Conservation (phyloP, 345 rosid species). For the Eucalyptus pauciflora region DNA sequence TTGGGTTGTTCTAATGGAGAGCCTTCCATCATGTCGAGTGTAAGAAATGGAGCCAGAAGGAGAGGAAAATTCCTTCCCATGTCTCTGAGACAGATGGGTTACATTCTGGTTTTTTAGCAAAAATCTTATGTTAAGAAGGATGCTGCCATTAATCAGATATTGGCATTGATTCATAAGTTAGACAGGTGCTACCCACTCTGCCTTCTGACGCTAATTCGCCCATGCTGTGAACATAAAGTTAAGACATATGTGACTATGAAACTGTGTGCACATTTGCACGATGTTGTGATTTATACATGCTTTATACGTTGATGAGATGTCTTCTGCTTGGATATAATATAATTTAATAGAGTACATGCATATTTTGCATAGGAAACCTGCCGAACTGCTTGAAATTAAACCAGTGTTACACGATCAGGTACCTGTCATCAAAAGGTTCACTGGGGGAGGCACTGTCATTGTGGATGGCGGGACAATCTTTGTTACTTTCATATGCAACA, state of each 20-base stretch:
- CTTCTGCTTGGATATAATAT: background rate
- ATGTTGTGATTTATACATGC: background rate
- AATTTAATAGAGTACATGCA: background rate
- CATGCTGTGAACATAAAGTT: background rate
- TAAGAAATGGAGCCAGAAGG: background rate
- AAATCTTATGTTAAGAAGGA: background rate
- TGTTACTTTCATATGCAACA: constrained; percentile 78
- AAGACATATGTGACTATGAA: background rate
- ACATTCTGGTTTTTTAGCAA: background rate
- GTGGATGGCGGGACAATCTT: constrained; percentile 69
- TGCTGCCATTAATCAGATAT: background rate
- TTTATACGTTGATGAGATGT: background rate
- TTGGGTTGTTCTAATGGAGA: background rate
- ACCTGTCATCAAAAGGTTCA: constrained; percentile 77
- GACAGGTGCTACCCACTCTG: background rate
- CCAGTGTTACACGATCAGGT: constrained; percentile 42
- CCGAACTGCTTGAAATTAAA: constrained; percentile 56
- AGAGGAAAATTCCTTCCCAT: background rate
- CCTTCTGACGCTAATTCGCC: background rate
- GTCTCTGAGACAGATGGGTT: background rate
- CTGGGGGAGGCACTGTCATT: constrained; percentile 90
- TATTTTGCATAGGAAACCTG: constrained; percentile 44
- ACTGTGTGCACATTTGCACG: background rate
- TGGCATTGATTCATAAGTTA: background rate
- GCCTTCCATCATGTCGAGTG: background rate